Percentiles rank a stretch among this genome's conserved stretches.
Conservation (phyloP, 2,329 filamentous ascomycete species). For the Cryphonectria radicalis region DNA sequence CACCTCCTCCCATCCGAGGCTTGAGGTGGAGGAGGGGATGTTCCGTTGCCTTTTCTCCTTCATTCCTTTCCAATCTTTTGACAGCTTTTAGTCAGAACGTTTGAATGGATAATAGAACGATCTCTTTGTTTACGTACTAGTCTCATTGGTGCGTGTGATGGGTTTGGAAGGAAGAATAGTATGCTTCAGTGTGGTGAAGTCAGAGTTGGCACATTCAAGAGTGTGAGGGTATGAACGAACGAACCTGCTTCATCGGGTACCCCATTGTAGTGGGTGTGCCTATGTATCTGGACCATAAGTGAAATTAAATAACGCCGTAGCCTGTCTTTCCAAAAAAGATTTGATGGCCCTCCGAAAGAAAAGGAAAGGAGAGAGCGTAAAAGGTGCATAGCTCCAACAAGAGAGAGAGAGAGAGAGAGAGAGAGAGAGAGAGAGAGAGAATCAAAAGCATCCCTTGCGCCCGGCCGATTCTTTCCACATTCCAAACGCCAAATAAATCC, state of each 20-base stretch:
- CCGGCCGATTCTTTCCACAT: not conserved
- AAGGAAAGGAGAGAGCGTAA: not conserved
- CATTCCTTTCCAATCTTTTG: not conserved
- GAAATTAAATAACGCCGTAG: not conserved
- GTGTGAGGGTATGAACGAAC: not conserved
- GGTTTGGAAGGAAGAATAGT: no score
- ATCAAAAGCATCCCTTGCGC: not conserved
- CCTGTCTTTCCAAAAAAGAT: not conserved
- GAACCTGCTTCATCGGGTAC: not conserved
- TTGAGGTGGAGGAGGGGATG: not conserved
- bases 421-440: not conserved
- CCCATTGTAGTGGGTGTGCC: not conserved
- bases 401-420: no score
- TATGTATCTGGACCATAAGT: not conserved
- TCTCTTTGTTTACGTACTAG: not conserved
- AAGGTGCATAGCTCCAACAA: no score
- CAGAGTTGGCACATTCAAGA: not conserved
- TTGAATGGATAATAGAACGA: not conserved
- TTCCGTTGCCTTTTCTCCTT: not conserved
- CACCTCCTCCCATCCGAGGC: not conserved
- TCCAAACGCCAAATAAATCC: not conserved
- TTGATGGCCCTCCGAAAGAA: not conserved
- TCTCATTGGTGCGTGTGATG: not conserved
- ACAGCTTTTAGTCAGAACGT: not conserved
- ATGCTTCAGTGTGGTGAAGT: not conserved